Evolutionary conservation across 2,329 filamentous ascomycete species (phyloP), one percentile per base, ranked within the genome.

Genomic region (Penicillium sp.): DNA sequence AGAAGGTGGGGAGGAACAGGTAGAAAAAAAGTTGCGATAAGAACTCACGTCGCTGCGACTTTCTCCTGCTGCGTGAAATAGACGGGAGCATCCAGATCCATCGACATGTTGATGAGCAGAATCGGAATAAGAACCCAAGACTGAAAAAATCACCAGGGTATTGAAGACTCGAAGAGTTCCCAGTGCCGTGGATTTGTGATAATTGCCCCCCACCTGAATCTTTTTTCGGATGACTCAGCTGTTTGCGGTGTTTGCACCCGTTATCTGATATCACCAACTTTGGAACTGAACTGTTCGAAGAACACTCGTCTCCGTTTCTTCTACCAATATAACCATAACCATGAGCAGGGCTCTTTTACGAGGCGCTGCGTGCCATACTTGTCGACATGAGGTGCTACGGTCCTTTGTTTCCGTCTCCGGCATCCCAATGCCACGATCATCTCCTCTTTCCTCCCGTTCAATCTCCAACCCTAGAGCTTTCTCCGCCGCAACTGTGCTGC

Each of bases 1-100:
- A 16, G 6, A 16, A 35, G 32, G 32, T 61, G 63, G 62, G 48
- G 59, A 53, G 39, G 32, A 34, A 58, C 53, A 35, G 44, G 26
- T 26, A 45, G 50, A 52, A 46, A 53, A 46, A 57, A 58, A 54
- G 49, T 37, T 32, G 29, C 50, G 55, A 51, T 55, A 60, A 53
- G 43, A 42, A 65, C 79, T 65, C 73, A 83, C 82, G 85, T 88
- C 61, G 85, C 84, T 61, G 78, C 72, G 53, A 68, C 66, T 64
- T 72, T 69, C 57, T 74, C 72, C 52, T 74, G 68, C 47, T 74
- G 61, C 38, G 70, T 70, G 67, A 83, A 77, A 60, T 81, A 78
- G 49, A 85, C 78, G 47, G 81, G 80, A 26, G 75, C 76, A 72
- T 85, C 83, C 59, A 85, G 60, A 68, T 85, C 83, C 83, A 85